Base-by-base conservation (phyloP, 441 rosid species). In the Aleurites moluccanus region DNA sequence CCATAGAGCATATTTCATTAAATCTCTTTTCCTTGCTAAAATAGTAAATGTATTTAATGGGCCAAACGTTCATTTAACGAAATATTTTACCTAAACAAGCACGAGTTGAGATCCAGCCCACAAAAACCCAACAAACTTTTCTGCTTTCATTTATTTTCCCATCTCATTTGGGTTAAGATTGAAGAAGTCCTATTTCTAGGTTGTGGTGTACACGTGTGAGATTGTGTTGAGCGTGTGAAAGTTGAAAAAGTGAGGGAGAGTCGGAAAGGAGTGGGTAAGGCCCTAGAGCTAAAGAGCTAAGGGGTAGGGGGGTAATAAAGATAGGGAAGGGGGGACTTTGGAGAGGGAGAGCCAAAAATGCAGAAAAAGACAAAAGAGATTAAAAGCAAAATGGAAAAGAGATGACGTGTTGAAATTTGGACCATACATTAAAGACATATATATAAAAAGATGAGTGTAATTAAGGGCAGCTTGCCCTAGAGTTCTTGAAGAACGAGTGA, bases 371-470 rank as follows among this genome's bases (percentile, higher is more conserved):
- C 52, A 63, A 69, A 18, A 4, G 25, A 49, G 53, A 16, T 49
- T 49, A 35, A 64, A 35, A 38, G 62, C 38, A 50, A 52, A 52
- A 16, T 5, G 16, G 25, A 3, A 18, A 40, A 6, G 28, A 18
- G 52, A 27, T 14, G 57, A 49, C 38, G 66, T 61, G 77, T 70
- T 72, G 45, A 62, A 72, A 53, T 72, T 63, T 28, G 53, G 74
- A 67, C 70, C 79, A 62, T 44, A 3, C 69, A 45, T 10, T 44
- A 15, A 25, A 42, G 35, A 40, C 61, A 44, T 15, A 16, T 7
- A 21, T 38, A 50, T n/a, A n/a, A 18, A 73, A 18, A 21, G 60
- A 61, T 25, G 61, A 52, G 6, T 33, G 63, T 0, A n/a, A 25
- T 6, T 45, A 35, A 70, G 63, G 73, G 65, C 40, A 70, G 74